Percentiles rank a stretch among this genome's conserved stretches.
These are phyloP conservation scores for Cyberlindnera euphorbiiphila DNA, from an alignment of 805 yeast species.

Conservation along the genomic window DNA sequence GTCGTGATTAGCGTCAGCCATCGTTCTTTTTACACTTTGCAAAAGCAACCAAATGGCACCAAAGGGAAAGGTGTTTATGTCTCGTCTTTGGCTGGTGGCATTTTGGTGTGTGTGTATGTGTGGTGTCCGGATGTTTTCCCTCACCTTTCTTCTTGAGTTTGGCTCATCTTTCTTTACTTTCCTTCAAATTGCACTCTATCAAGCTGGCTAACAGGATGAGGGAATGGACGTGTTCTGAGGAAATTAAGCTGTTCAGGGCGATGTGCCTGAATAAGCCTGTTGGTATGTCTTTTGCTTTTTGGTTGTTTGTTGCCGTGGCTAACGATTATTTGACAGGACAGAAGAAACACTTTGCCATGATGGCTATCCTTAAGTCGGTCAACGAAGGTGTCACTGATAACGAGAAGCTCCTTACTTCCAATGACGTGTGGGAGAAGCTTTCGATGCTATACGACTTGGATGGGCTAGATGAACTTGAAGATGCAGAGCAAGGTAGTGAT, in stretches of 20 bases:
- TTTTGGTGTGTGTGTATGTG: background rate
- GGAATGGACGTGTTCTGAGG: slow-evolving; percentile 59
- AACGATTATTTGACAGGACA: slow-evolving; percentile 15
- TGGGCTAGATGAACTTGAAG: slow-evolving; percentile 54
- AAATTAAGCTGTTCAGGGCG: slow-evolving; percentile 55
- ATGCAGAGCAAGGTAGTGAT: slow-evolving; percentile 21
- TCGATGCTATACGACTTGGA: slow-evolving; percentile 50
- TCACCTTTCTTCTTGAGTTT: no score
- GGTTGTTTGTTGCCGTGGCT: no score
- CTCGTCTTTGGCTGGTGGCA: background rate
- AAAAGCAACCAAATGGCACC: no score
- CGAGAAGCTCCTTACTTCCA: slow-evolving; percentile 34
- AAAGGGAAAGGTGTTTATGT: background rate
- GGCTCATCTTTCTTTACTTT: background rate
- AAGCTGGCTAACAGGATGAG: slow-evolving; percentile 12
- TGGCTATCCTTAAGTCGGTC: slow-evolving; percentile 22
- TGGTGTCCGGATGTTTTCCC: slow-evolving; percentile 2
- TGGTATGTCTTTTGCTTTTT: slow-evolving; percentile 34
- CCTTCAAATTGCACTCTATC: background rate
- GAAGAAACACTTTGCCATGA: slow-evolving; percentile 36
- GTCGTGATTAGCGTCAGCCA: slow-evolving; percentile 19
- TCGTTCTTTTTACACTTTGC: background rate
- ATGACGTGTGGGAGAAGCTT: slow-evolving; percentile 58
- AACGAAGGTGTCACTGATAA: slow-evolving; percentile 27
- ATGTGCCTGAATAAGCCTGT: slow-evolving; percentile 67